Evolutionary conservation across 805 yeast genomes (phyloP).

Genomic region (Ogataea haglerorum): DNA sequence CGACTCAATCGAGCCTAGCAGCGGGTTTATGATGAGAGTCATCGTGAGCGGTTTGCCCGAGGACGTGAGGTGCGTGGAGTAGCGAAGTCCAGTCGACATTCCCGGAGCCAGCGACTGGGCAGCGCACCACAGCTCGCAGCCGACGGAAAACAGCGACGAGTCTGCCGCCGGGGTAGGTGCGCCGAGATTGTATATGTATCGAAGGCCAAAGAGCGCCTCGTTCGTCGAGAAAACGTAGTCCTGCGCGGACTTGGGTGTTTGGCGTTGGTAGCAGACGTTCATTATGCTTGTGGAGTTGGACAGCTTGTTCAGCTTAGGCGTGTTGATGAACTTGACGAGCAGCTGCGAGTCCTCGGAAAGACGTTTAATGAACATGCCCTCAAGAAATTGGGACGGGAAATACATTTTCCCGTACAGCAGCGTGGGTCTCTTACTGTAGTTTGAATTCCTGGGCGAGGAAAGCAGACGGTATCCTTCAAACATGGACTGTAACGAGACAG

Average conservation of each 20-base stretch:
- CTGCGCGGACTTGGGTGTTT: constrained; percentile 57
- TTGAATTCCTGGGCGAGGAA: constrained; percentile 7
- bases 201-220: constrained; percentile 77
- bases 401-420: constrained; percentile 82
- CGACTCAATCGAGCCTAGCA: constrained; percentile 84
- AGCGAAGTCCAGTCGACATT: constrained; percentile 76
- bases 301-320: constrained; percentile 32
- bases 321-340: constrained; percentile 71
- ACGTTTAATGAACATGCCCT: constrained; percentile 78
- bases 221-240: constrained; percentile 81
- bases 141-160: constrained; percentile 57
- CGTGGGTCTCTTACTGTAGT: constrained; percentile 30
- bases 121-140: constrained; percentile 89
- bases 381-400: constrained; percentile 81
- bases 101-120: constrained; percentile 85
- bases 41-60: constrained; percentile 88
- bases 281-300: constrained; percentile 41
- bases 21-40: constrained; percentile 83
- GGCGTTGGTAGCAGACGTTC: constrained; percentile 69
- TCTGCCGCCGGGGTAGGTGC: constrained; percentile 12
- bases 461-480: constrained; percentile 64
- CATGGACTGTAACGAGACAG: constrained; percentile 60
- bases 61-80: constrained; percentile 71
- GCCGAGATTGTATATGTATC: constrained; percentile 70
- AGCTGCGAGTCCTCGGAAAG: constrained; percentile 59